Evolutionary conservation across 2,329 filamentous ascomycete genomes (phyloP).

Genomic region (Fusarium dimerum): DNA sequence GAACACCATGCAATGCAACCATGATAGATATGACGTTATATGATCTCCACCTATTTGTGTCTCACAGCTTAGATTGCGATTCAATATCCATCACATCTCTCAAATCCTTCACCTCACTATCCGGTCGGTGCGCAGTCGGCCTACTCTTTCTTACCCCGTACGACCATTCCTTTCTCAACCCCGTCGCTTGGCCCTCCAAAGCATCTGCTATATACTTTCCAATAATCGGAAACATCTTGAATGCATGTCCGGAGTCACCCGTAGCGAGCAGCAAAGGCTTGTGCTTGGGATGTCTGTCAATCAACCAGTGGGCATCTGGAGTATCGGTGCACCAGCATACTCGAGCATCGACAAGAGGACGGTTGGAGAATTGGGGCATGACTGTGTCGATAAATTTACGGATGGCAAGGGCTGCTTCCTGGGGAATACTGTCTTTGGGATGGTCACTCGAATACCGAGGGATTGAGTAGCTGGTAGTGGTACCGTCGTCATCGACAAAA

Average conservation of each 20-base stretch:
- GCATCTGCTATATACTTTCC: conserved; percentile 25
- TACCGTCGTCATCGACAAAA: neutral
- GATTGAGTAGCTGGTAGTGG: conserved; percentile 4
- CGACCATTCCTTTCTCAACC: conserved; percentile 21
- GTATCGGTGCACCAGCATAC: conserved; percentile 31
- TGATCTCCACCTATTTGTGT: no score
- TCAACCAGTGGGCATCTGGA: conserved; percentile 26
- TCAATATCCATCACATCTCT: conserved; percentile 13
- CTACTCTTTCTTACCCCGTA: conserved; percentile 16
- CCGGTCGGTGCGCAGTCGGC: conserved; percentile 14
- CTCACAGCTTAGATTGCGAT: neutral
- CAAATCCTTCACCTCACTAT: conserved; percentile 23
- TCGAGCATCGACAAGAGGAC: conserved; percentile 21
- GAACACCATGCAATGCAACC: no score
- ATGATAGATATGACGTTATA: no score
- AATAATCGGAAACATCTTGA: conserved; percentile 31
- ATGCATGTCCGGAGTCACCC: conserved; percentile 28
- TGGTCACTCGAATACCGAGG: conserved; percentile 11
- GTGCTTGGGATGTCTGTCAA: conserved; percentile 22
- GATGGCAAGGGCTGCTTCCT: conserved; percentile 5
- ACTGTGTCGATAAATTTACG: conserved; percentile 11
- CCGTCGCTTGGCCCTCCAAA: conserved; percentile 14
- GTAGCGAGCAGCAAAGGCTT: conserved; percentile 20
- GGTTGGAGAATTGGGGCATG: conserved; percentile 27
- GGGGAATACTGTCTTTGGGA: conserved; percentile 9